Percentiles rank a stretch among this genome's conserved stretches.
phyloP scores from a whole-genome alignment of 805 yeast genomes.

The Pichia cephalocereana region DNA sequence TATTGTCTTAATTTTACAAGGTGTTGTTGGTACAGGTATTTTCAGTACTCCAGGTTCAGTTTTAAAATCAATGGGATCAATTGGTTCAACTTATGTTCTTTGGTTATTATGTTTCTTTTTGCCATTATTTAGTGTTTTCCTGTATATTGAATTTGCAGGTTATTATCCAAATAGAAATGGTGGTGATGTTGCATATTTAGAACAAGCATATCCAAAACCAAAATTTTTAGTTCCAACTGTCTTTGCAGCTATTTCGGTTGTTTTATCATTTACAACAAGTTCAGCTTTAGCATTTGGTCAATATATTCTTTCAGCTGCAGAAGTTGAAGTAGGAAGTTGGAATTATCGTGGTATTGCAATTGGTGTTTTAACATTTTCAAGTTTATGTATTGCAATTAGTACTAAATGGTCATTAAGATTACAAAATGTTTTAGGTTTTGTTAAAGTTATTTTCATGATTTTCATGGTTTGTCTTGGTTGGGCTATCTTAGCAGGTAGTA shows the following conservation, averaged over 20 bases:
- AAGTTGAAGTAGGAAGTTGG: conserved; percentile 60
- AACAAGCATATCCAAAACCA: conserved; percentile 61
- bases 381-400: conserved; percentile 49
- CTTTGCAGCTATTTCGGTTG: conserved; percentile 65
- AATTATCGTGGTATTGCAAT: conserved; percentile 69
- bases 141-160: conserved; percentile 34
- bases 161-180: conserved; percentile 57
- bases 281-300: conserved; percentile 75
- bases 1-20: conserved; percentile 54
- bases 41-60: conserved; percentile 62
- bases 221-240: conserved; percentile 55
- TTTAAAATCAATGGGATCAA: conserved; percentile 33
- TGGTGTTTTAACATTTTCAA: conserved; percentile 64
- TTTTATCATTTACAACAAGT: conserved; percentile 82
- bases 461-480: conserved; percentile 72
- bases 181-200: conserved; percentile 78
- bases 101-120: conserved; percentile 35
- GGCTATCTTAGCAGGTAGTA: conserved; percentile 73
- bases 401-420: conserved; percentile 59
- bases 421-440: conserved; percentile 57
- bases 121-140: conserved; percentile 28
- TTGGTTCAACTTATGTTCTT: conserved; percentile 34
- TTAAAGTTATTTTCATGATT: conserved; percentile 62
- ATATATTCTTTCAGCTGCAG: conserved; percentile 68
- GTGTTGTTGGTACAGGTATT: conserved; percentile 71